phyloP scores from a whole-genome alignment of 202 grass and related monocot species.

The Brachypodium distachyon region DNA sequence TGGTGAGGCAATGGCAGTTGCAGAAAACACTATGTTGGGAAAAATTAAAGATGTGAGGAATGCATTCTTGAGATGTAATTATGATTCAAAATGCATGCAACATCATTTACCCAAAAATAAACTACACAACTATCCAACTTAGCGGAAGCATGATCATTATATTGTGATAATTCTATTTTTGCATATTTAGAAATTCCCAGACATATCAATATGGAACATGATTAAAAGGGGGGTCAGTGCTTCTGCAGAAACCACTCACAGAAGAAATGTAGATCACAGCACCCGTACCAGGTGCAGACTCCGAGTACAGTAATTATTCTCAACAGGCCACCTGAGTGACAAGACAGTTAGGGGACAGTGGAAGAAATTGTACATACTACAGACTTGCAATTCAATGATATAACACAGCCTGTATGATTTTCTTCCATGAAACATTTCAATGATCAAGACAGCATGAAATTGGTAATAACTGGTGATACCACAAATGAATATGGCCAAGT shows the following conservation, averaged over 20 bases:
- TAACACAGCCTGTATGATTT: not conserved
- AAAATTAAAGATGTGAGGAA: no score
- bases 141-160: not conserved
- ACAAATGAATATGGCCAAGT: not conserved
- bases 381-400: constrained; percentile 3
- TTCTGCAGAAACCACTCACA: not conserved
- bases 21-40: no score
- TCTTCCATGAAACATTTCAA: not conserved
- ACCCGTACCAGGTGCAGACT: not conserved
- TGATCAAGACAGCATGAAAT: not conserved
- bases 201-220: not conserved
- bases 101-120: not conserved
- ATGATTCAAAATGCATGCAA: no score
- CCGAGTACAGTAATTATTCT: not conserved
- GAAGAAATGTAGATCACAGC: not conserved
- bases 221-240: not conserved
- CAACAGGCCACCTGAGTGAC: not conserved
- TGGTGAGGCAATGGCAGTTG: no score
- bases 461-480: not conserved
- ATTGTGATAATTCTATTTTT: not conserved
- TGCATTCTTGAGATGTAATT: no score
- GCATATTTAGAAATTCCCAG: not conserved
- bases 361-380: not conserved
- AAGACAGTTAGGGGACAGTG: constrained; percentile 3
- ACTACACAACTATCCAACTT: not conserved